Conservation (phyloP, 495 filamentous ascomycete species). For the Penicillium herquei region DNA sequence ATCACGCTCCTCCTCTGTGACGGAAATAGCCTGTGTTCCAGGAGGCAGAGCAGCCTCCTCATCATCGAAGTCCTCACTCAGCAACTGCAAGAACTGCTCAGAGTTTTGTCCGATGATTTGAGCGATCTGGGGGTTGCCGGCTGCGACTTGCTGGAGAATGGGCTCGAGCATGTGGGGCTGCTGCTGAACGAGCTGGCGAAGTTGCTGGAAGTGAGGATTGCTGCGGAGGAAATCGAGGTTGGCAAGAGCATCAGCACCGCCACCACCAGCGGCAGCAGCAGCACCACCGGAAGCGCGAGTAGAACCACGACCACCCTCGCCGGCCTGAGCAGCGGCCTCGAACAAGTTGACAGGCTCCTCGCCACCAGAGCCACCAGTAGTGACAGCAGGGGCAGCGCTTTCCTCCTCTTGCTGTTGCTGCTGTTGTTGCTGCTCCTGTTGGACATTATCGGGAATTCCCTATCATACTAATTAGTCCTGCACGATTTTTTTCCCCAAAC, state of each 20-base stretch:
- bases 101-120: conserved; percentile 85
- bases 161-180: conserved; percentile 98
- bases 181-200: conserved; percentile 94
- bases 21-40: conserved; percentile 82
- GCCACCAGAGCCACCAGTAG: conserved; percentile 37
- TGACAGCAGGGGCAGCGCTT: conserved; percentile 19
- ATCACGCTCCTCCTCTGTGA: conserved; percentile 93
- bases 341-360: conserved; percentile 86
- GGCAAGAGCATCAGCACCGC: conserved; percentile 58
- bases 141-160: conserved; percentile 93
- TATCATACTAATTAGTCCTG: conserved; percentile 26
- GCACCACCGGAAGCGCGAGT: conserved; percentile 47
- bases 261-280: conserved; percentile 51
- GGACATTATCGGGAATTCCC: conserved; percentile 86
- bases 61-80: conserved; percentile 73
- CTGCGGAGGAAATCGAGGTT: conserved; percentile 94
- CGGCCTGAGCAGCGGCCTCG: conserved; percentile 82
- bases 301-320: conserved; percentile 49
- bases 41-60: conserved; percentile 76
- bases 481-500: neutral
- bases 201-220: conserved; percentile 96
- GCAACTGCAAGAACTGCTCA: conserved; percentile 84
- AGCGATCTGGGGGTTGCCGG: conserved; percentile 91
- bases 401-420: conserved; percentile 20
- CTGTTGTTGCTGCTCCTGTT: conserved; percentile 62